Evolutionary conservation across 2,329 filamentous ascomycete genomes (phyloP).

Genomic region (Acrocalymma vagum): DNA sequence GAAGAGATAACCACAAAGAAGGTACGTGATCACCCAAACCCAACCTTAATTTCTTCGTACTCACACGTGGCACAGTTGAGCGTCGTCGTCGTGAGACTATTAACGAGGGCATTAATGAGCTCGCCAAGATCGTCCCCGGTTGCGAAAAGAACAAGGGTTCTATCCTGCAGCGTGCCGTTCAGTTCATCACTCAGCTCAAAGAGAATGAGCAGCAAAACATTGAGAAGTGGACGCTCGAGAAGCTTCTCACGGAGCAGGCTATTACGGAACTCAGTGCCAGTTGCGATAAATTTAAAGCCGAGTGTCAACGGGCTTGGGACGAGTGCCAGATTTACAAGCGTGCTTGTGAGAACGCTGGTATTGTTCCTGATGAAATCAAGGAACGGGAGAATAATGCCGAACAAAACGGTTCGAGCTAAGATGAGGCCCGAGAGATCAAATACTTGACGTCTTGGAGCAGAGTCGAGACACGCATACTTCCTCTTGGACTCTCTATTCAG

Average conservation of each 20-base stretch:
- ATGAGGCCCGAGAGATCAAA: background rate
- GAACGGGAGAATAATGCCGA: slow-evolving; percentile 49
- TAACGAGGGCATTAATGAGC: slow-evolving; percentile 97
- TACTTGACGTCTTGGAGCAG: too few relatives aligned
- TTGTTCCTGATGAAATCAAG: slow-evolving; percentile 50
- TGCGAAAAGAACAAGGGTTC: slow-evolving; percentile 99
- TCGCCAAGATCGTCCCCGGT: slow-evolving; percentile 95
- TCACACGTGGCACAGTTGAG: slow-evolving; percentile 71
- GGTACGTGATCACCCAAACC: slow-evolving; percentile 67
- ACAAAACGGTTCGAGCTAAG: slow-evolving; percentile 43
- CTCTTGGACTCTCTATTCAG: too few relatives aligned
- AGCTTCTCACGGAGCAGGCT: slow-evolving; percentile 87
- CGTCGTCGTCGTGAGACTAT: slow-evolving; percentile 96
- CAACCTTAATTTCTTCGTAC: background rate
- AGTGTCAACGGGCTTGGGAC: slow-evolving; percentile 79
- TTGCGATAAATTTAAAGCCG: slow-evolving; percentile 85
- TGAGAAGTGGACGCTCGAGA: slow-evolving; percentile 92
- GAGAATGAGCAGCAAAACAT: slow-evolving; percentile 95
- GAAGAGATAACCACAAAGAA: slow-evolving; percentile 99
- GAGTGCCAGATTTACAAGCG: slow-evolving; percentile 81
- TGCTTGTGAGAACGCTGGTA: slow-evolving; percentile 50
- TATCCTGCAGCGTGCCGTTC: slow-evolving; percentile 90
- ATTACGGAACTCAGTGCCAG: slow-evolving; percentile 87
- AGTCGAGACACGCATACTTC: too few relatives aligned
- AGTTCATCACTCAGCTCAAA: slow-evolving; percentile 93